Evolutionary conservation across 176 grass and related monocot species (phyloP), one percentile per base, ranked within the genome.

Genomic region (Rhynchospora breviuscula): DNA sequence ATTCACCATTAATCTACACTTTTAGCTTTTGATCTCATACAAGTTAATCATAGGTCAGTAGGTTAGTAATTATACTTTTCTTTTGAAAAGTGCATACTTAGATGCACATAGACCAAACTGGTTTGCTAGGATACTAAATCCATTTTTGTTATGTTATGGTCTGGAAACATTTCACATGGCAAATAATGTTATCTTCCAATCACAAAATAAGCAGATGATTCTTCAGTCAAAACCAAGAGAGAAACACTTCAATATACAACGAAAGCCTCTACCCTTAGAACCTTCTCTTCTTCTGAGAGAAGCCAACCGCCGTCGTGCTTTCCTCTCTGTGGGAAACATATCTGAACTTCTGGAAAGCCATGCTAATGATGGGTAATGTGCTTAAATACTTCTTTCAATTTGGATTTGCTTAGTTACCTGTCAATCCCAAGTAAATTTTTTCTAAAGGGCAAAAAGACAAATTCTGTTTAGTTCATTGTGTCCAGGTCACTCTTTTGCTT

Each of bases 281-380:
- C 93, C 91, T 85, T 96, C 93, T 89, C 90, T 91, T 51, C 97
- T 99, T 83, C 83, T 99, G 65, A 88, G 97, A 68, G 93, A 99
- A 76, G 93, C 97, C 79, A 99, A 99, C 84, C 90, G 97, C 73
- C 91, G 97, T 61, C 93, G 93, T 87, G 97, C 97, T 89, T 92
- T 92, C 86, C 93, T 99, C 86, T 99, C 93, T 79, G 86, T 96
- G 87, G 97, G 97, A 81, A 99, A 96, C 86, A 33, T 90, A 0
- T 92, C 97, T 2, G 97, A 99, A 85, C 84, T 99, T 87, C 69
- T 91, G 79, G 96, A 90, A 80, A 44, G 63, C 67, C 88, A 88
- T 87, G 33, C 84, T 60, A 83, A 25, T 90, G 93, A 99, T 89
- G 91, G 89, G 97, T 99, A 93, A 65, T 46, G 8, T 63, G 23